phyloP scores from a whole-genome alignment of 192 early-diverging fungal species.

The Cetraspora pellucida region DNA sequence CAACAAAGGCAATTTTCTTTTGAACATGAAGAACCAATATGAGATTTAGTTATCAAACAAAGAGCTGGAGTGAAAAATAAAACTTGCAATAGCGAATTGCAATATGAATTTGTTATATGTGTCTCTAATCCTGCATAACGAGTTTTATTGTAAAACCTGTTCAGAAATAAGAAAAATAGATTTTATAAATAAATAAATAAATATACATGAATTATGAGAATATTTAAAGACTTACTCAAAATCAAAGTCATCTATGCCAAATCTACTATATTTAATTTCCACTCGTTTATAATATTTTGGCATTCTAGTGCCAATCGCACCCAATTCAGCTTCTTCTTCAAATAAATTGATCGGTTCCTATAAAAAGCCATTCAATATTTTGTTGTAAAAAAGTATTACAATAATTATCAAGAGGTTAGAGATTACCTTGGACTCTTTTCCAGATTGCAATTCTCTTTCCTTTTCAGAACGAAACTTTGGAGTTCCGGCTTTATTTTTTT shows the following conservation, averaged over 20 bases:
- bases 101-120: conserved; percentile 86
- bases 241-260: conserved; percentile 99
- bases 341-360: background rate
- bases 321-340: conserved; percentile 41
- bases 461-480: conserved; percentile 86
- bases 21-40: conserved; percentile 67
- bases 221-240: conserved; percentile 66
- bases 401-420: background rate
- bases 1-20: conserved; percentile 84
- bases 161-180: background rate
- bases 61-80: conserved; percentile 73
- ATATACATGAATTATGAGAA: background rate
- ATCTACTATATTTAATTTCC: conserved; percentile 88
- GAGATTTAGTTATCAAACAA: conserved; percentile 69
- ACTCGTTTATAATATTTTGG: conserved; percentile 75
- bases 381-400: too few species aligned
- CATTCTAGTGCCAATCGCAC: conserved; percentile 49
- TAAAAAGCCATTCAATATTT: too few species aligned
- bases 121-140: conserved; percentile 88
- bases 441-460: conserved; percentile 65
- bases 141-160: conserved; percentile 87
- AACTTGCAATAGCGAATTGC: conserved; percentile 87
- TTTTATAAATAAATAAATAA: background rate
- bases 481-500: conserved; percentile 47
- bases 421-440: conserved; percentile 40